Evolutionary conservation across 2,329 filamentous ascomycete genomes (phyloP), one percentile per base, ranked within the genome.

Genomic region (Scolecobasidium constrictum): DNA sequence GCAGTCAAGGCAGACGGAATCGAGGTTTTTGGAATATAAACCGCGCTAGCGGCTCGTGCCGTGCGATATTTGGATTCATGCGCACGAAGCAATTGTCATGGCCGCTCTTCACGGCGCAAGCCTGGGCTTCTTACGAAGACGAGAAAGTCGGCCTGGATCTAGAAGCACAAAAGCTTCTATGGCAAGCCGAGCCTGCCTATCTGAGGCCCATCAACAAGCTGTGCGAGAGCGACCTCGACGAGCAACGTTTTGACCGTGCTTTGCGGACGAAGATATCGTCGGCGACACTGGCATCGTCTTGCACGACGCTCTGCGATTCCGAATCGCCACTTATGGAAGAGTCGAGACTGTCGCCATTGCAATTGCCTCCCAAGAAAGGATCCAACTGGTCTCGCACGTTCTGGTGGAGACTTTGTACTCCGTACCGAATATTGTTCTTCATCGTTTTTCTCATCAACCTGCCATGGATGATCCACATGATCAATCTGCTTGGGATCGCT

Each of bases 361-460:
- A 23, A 17, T 19, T 11, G 28, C 20, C 4, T 15, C 11, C 36
- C n/a, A 15, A 20, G 18, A 2, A 23, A 38, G 36, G 22, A 22
- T 41, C 22, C 16, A 2, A 11, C 4, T 7, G 9, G 18, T 41
- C 33, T 16, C 35, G 20, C 9, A 22, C 19, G 15, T 21, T 39
- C 11, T 21, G 35, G 26, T 44, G 42, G 42, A 20, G 35, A 3
- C 22, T 21, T 3, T 36, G 39, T 11, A 35, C 36, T 6, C 18
- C 38, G 11, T 45, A 45, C 49, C 57, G 61, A 20, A 58, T 63
- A 20, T 56, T 70, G 23, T 68, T 69, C 48, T 56, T 60, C 4
- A 41, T 66, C 16, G 52, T 65, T 34, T 59, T 66, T 47, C 18
- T 65, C 23, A 50, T 54, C 49, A 69, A 69, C 47, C 12, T 59